Conservation (phyloP, 805 yeast genomes). For the Hemisphaericaspora nanyangensis region DNA sequence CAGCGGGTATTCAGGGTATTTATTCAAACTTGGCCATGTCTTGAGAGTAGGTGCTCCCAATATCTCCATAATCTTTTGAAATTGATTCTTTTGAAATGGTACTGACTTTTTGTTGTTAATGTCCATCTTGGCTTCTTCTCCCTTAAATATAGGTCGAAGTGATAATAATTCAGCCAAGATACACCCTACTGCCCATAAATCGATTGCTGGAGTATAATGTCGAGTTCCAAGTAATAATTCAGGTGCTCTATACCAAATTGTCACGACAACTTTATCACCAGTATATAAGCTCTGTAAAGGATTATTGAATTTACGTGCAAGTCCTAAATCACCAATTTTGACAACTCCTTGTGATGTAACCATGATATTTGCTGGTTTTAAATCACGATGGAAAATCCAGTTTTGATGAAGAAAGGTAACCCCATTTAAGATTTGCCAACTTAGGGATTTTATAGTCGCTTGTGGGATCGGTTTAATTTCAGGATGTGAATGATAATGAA, state of each 20-base stretch:
- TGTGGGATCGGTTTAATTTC: slow-evolving; percentile 77
- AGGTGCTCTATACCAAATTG: slow-evolving; percentile 96
- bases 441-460: slow-evolving; percentile 71
- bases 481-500: slow-evolving; percentile 92
- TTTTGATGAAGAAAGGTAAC: slow-evolving; percentile 89
- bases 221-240: slow-evolving; percentile 86
- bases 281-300: slow-evolving; percentile 82
- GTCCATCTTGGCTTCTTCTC: slow-evolving; percentile 96
- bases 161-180: slow-evolving; percentile 88
- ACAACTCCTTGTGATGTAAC: slow-evolving; percentile 86
- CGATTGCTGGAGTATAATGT: slow-evolving; percentile 90
- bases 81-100: slow-evolving; percentile 91
- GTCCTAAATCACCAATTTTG: slow-evolving; percentile 92
- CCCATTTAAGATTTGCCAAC: slow-evolving; percentile 92
- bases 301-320: slow-evolving; percentile 83
- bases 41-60: slow-evolving; percentile 80
- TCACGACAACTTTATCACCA: slow-evolving; percentile 94
- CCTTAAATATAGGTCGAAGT: slow-evolving; percentile 89
- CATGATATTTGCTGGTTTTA: slow-evolving; percentile 98
- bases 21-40: slow-evolving; percentile 75
- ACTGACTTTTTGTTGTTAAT: slow-evolving; percentile 73
- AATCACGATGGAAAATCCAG: slow-evolving; percentile 93
- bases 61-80: slow-evolving; percentile 87
- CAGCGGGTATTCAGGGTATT: slow-evolving; percentile 74
- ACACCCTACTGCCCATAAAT: slow-evolving; percentile 95